Conservation (phyloP, 345 rosid species). For the Kernera saxatilis region DNA sequence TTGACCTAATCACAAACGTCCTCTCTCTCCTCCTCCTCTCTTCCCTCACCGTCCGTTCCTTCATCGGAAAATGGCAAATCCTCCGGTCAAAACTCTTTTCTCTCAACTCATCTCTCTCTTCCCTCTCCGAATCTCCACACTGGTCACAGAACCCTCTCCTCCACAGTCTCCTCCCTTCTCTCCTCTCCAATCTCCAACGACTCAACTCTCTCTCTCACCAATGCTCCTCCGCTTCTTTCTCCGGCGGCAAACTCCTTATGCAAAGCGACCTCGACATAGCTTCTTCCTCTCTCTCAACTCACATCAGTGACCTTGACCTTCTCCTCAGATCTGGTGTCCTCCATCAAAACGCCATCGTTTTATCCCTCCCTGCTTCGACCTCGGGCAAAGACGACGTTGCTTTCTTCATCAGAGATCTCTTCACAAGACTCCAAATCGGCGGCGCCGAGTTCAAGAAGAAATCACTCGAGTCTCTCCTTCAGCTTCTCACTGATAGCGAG, state of each 20-base stretch:
- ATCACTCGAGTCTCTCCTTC: conserved; percentile 66
- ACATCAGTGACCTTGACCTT: conserved; percentile 61
- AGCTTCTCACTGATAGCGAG: conserved; percentile 50
- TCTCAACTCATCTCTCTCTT: conserved; percentile 46
- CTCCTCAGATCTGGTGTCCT: conserved; percentile 82
- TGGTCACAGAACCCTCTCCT: conserved; percentile 73
- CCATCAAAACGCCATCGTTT: conserved; percentile 63
- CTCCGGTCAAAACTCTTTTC: conserved; percentile 57
- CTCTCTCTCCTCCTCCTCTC: conserved; percentile 62
- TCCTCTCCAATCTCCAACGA: conserved; percentile 73
- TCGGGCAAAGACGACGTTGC: conserved; percentile 53
- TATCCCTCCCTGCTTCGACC: conserved; percentile 54
- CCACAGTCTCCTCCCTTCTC: conserved; percentile 60
- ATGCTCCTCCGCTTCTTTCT: conserved; percentile 42
- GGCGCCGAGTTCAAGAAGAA: conserved; percentile 69
- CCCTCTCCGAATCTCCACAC: conserved; percentile 60
- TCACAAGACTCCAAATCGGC: conserved; percentile 77
- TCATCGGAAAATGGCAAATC: conserved; percentile 73
- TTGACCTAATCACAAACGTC: conserved; percentile 48
- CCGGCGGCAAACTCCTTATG: conserved; percentile 72
- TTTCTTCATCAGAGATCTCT: conserved; percentile 64
- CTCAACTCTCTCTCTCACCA: conserved; percentile 60
- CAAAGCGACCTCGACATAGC: conserved; percentile 93
- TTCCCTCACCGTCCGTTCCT: conserved; percentile 50
- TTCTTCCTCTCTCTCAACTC: conserved; percentile 50